Evolutionary conservation across 441 rosid species (phyloP), one percentile per base, ranked within the genome.

Genomic region (Croton laevigatus): DNA sequence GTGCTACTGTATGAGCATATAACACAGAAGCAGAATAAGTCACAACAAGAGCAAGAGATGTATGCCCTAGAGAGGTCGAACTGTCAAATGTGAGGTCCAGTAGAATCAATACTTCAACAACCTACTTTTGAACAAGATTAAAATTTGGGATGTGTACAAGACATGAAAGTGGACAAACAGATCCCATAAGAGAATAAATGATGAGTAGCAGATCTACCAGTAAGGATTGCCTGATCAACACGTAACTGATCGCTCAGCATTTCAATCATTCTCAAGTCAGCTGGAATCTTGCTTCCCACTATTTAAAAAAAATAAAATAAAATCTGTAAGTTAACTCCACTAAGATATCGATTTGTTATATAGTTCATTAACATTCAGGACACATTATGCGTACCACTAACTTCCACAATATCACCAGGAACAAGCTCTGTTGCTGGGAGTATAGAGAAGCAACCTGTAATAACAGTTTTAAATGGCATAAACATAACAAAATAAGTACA

Each of bases 251-350:
- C 86, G 81, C 91, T 92, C 59, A 92, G 80, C 91, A 88, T 95
- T 88, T 95, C 99, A 75, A 95, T 84, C 91, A 91, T 86, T 81
- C 99, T 91, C 86, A 95, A 79, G 81, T 95, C 99, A 82, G 99
- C 98, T 69, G 99, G 99, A 82, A 92, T 84, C 87, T 95, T 95
- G 87, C 98, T 87, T 73, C 99, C 98, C 84, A 92, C 98, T 95
- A 69, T 78, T 79, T 71, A 42, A 59, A 17, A 66, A 79, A 61
- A 42, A 55, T 14, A 66, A 79, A 61, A 68, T 69, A 79, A 45
- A 55, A 80, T 40, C 59, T 55, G 58, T n/a, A 79, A 72, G 59
- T 58, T 46, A 83, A 68, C 62, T 59, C 64, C 72, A 64, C 73
- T 52, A 67, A 51, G 70, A 69, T 70, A 71, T 70, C 20, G 51